Percentiles rank a stretch among this genome's conserved stretches.
These are phyloP conservation scores for Phytophthora tentaculata DNA, from an alignment of 352 stramenopile genomes.

Conservation along the genomic window DNA sequence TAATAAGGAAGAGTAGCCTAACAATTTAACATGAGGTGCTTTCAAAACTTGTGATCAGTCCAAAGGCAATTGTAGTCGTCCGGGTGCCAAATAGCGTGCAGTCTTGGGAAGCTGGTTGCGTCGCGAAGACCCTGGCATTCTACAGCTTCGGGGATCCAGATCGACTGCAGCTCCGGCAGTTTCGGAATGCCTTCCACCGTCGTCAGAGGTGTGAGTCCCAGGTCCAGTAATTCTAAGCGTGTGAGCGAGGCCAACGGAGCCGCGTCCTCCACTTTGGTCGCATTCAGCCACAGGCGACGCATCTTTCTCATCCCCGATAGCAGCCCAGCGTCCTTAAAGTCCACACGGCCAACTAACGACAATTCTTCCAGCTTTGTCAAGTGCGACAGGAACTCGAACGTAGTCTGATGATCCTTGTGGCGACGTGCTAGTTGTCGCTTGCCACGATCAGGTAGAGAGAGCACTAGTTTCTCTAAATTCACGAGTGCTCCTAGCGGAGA, in stretches of 20 bases:
- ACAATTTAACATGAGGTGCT: too few species aligned
- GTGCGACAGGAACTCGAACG: constrained; percentile 51
- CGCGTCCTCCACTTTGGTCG: constrained; percentile 56
- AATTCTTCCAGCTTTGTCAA: constrained; percentile 53
- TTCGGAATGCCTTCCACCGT: constrained; percentile 40
- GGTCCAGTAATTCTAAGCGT: constrained; percentile 49
- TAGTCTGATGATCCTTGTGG: constrained; percentile 45
- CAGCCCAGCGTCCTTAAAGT: constrained; percentile 58
- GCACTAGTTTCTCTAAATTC: constrained; percentile 57
- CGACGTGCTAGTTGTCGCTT: constrained; percentile 53
- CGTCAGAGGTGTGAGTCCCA: constrained; percentile 60
- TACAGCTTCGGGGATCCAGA: constrained; percentile 54
- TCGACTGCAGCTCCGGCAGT: constrained; percentile 47
- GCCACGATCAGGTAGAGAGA: constrained; percentile 49
- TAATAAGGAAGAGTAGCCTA: too few species aligned
- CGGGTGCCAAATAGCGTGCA: constrained; percentile 64
- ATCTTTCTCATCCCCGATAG: constrained; percentile 49
- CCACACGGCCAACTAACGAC: constrained; percentile 57
- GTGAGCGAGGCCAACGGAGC: constrained; percentile 38
- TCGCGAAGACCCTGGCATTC: constrained; percentile 54
- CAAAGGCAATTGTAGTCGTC: constrained; percentile 73
- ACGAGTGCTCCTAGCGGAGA: constrained; percentile 44
- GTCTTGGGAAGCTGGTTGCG: constrained; percentile 44
- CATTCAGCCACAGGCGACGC: constrained; percentile 51
- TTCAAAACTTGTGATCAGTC: constrained; percentile 57